Base-by-base conservation (phyloP, 1,139 yeast genomes). In the Hemisphaericaspora xylanilytica region DNA sequence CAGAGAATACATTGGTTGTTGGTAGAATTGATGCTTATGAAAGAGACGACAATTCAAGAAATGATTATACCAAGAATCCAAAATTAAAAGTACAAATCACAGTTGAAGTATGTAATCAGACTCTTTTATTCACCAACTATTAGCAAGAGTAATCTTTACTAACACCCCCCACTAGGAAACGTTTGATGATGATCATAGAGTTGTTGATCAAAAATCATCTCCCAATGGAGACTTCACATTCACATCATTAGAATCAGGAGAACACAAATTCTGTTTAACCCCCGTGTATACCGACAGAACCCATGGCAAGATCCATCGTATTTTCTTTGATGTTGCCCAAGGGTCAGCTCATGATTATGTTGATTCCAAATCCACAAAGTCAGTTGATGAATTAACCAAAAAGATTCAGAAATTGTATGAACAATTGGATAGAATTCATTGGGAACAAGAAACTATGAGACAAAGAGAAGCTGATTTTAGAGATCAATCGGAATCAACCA, bases 311-410 rank as follows among this genome's bases (percentile, higher is more conserved):
- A 51, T 53, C 28, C 75, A 70, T 56, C 59, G 75, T 43, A 65
- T 72, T 39, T 68, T 65, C 54, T 70, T 72, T 41, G 78, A 72
- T 49, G 58, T 72, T 44, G 75, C 72, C 33, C 58, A 65, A 42
- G 78, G 77, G n/a, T 61, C 72, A 5, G 65, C 75, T 29, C 68
- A 69, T 49, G 76, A 70, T 50, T 71, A 70, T 45, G 67, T 65
- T 39, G 78, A 72, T 55, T 68, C 75, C 44, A 71, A 72, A 58
- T 65, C 73, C 16, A 63, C 73, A 40, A 63, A 57, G 46, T 61
- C 62, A 53, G 75, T 71, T 11, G 75, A 71, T 44, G 57, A 61
- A 8, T 70, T 72, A 55, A 70, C 76, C 20, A 47, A 46, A 36
- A 61, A 59, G 50, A 65, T 72, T 36, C 70, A 65, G 40, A 45